These are phyloP conservation scores for Exophiala lecanii-corni DNA, from an alignment of 2,329 filamentous ascomycete species.

Conservation along the genomic window DNA sequence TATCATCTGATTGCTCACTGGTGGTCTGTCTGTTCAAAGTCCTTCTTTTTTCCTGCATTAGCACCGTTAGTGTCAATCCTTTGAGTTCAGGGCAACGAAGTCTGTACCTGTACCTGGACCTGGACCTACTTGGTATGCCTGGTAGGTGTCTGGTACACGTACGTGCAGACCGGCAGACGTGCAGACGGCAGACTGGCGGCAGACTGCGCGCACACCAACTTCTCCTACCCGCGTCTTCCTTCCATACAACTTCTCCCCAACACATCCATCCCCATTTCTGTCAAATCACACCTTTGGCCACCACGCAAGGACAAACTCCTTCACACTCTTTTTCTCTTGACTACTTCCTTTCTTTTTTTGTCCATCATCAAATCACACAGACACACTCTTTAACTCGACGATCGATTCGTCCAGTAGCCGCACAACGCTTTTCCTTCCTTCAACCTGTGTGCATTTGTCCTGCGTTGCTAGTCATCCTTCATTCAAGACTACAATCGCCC, in stretches of 20 bases:
- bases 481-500: slow-evolving; percentile 9
- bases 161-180: too few species aligned
- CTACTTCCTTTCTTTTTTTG: slow-evolving; percentile 10
- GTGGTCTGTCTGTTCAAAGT: too few species aligned
- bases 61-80: too few species aligned
- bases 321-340: slow-evolving; percentile 19
- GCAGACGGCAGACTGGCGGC: too few species aligned
- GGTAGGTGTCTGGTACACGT: too few species aligned
- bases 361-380: slow-evolving; percentile 6
- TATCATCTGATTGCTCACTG: too few species aligned
- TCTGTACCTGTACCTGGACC: too few species aligned
- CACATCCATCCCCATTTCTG: slow-evolving; percentile 3
- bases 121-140: too few species aligned
- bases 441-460: slow-evolving; percentile 5
- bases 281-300: not conserved
- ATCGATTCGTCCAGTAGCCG: slow-evolving; percentile 22
- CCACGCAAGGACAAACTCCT: slow-evolving; percentile 10
- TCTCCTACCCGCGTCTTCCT: too few species aligned
- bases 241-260: slow-evolving; percentile 4
- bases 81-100: too few species aligned
- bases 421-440: slow-evolving; percentile 15
- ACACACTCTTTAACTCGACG: slow-evolving; percentile 21
- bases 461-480: slow-evolving; percentile 14
- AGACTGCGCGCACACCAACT: too few species aligned
- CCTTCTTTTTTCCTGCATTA: too few species aligned